Evolutionary conservation across 352 stramenopile genomes (phyloP), one percentile per base, ranked within the genome.

Genomic region (Aphanomyces cochlioides): DNA sequence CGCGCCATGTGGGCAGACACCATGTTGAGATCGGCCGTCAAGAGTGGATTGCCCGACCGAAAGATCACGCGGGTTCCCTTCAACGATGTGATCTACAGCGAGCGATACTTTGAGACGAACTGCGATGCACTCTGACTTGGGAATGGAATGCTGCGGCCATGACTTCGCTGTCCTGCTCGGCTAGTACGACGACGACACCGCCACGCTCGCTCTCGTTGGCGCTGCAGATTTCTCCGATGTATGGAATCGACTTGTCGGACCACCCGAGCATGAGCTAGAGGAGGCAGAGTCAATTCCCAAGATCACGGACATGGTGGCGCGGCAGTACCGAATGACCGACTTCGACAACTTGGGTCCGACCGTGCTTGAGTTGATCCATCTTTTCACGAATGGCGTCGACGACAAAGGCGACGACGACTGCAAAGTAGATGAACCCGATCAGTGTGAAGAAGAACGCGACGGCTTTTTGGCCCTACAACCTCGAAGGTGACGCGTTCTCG

Each of bases 321-420:
- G 13, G 13, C 45, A 19, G 45, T 53, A 92, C 82, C 38, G 88
- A 95, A 75, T 96, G 90, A 15, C 80, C 79, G 6, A 81, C 67
- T 67, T 96, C 90, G 0, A 90, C 85, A 3, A 96, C 82, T 56
- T 85, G 79, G 7, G 77, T 89, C 41, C 90, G 92, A 13, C 90
- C 90, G 74, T 95, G 90, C 63, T 96, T 96, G 6, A 96, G 67
- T 39, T 79, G 88, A 60, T 96, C 87, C 74, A 96, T 91, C 65
- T 93, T 91, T 6, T 85, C 88, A 21, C 82, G 84, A 77, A 97
- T 94, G 7, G 74, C 79, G 43, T 96, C 89, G 10, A 92, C 87
- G 3, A 96, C 85, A 39, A 96, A 96, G 37, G 87, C 90, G 78
- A 96, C 92, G 66, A 96, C 92, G 13, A 96, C 84, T 13, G 87